Base-by-base conservation (phyloP, 2,329 filamentous ascomycete genomes). In the Penicillium sp. region DNA sequence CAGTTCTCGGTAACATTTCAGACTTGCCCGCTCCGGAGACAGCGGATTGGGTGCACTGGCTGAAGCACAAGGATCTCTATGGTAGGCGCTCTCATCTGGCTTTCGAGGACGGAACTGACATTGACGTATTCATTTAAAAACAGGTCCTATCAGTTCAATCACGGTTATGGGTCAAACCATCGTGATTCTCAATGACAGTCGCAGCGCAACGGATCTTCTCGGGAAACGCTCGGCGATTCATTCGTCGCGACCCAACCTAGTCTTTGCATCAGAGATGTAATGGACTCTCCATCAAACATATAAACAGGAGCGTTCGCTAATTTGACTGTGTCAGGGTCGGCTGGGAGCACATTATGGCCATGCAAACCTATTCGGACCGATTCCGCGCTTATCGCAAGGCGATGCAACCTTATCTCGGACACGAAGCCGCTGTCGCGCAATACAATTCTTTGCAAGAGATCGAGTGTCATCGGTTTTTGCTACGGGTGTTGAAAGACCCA, bases 1-100 rank as follows among this genome's bases (percentile, higher is more conserved):
- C 80, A 0, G 14, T 85, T 0, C 29, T 85, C 4, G 83, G 83
- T 4, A 85, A 84, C 61, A 60, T 84, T 16, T 59, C 62, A 1
- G 81, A 84, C 59, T 67, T 85, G 11, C 82, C 82, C 0, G 66
- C 72, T 0, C 55, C 69, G 9, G 73, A 71, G 0, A 60, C 60
- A 39, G 72, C 70, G 9, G 78, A 80, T 51, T 77, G 69, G 64
- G 58, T 73, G 21, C 77, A 81, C 53, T 81, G 78, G 78, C 54
- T 76, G 1, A 69, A 80, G 45, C 73, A 78, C 58, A 80, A 79
- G 61, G 72, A 77, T 13, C 52, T 69, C 4, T 77, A 78, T 57
- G 75, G 76, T 67, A 54, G n/a, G 53, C 50, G 13, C 6, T 9
- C 4, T 21, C 1, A 4, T 5, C 10, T 23, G 4, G 7, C 10